A percentile compares a stretch with the other conserved stretches of the same genome.
These are phyloP conservation scores for Diphasiastrum complanatum DNA, from an alignment of 83 land plant species.

Conservation along the genomic window DNA sequence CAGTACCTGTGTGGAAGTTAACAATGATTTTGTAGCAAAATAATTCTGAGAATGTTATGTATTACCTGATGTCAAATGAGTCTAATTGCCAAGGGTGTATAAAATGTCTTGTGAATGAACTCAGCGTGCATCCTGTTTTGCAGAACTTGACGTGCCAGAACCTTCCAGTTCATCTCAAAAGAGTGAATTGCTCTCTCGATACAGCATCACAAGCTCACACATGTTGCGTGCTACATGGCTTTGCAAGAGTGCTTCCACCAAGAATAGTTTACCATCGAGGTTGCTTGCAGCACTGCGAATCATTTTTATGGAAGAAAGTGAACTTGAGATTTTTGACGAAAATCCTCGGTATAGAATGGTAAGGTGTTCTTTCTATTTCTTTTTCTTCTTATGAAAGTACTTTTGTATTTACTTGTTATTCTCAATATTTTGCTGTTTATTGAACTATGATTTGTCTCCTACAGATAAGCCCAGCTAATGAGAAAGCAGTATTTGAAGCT, in stretches of 20 bases:
- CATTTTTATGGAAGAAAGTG: constrained; percentile 15
- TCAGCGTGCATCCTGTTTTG: not conserved
- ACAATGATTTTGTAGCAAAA: not conserved
- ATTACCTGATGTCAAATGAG: not conserved
- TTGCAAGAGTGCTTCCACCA: not conserved
- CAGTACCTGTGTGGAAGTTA: not conserved
- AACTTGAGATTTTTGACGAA: not conserved
- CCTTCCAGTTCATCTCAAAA: not conserved
- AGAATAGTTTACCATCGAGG: constrained; percentile 11
- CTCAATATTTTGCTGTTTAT: too few species aligned
- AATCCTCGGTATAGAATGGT: constrained; percentile 3
- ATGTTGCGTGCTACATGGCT: constrained; percentile 11
- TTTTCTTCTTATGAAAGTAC: too few species aligned
- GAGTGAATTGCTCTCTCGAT: not conserved
- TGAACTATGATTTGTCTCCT: too few species aligned
- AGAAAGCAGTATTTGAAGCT: too few species aligned
- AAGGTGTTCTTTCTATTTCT: constrained; percentile 1
- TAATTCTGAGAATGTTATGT: not conserved
- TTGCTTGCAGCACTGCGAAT: constrained; percentile 19
- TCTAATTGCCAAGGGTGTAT: not conserved
- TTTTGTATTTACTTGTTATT: too few species aligned
- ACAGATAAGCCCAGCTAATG: too few species aligned
- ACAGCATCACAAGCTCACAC: constrained; percentile 4
- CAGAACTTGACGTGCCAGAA: constrained; percentile 22
- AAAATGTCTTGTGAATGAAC: not conserved